phyloP scores from a whole-genome alignment of 345 rosid genomes.

The Brassica cretica region DNA sequence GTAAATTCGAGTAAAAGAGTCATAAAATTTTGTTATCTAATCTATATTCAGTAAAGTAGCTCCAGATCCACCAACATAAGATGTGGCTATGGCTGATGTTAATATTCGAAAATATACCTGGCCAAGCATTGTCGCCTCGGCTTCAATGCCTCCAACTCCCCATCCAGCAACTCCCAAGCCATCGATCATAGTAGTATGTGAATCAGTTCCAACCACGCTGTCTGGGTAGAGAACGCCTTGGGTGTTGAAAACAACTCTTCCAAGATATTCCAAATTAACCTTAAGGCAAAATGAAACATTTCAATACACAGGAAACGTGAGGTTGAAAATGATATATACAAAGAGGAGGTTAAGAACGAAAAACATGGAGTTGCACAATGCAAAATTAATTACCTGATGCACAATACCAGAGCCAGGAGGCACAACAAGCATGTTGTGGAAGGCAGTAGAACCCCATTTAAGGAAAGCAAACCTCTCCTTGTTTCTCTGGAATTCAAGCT shows the following conservation, averaged over 20 bases:
- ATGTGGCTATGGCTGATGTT: neutral
- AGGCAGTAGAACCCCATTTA: conserved; percentile 94
- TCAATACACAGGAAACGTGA: neutral
- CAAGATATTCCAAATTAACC: conserved; percentile 59
- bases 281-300: too few relatives aligned
- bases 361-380: neutral
- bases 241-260: conserved; percentile 85
- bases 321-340: neutral
- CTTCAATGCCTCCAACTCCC: conserved; percentile 99
- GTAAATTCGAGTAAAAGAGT: neutral
- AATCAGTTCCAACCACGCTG: conserved; percentile 95
- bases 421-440: conserved; percentile 90
- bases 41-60: neutral
- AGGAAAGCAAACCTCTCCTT: conserved; percentile 91
- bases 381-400: conserved; percentile 64
- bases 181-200: conserved; percentile 94
- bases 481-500: conserved; percentile 81
- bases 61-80: neutral
- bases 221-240: conserved; percentile 82
- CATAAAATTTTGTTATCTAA: neutral
- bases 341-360: neutral
- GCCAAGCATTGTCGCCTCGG: conserved; percentile 97
- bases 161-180: conserved; percentile 98
- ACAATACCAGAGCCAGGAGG: conserved; percentile 97
- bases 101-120: conserved; percentile 51